Conservation (phyloP, 345 rosid species). For the Salix suchowensis region DNA sequence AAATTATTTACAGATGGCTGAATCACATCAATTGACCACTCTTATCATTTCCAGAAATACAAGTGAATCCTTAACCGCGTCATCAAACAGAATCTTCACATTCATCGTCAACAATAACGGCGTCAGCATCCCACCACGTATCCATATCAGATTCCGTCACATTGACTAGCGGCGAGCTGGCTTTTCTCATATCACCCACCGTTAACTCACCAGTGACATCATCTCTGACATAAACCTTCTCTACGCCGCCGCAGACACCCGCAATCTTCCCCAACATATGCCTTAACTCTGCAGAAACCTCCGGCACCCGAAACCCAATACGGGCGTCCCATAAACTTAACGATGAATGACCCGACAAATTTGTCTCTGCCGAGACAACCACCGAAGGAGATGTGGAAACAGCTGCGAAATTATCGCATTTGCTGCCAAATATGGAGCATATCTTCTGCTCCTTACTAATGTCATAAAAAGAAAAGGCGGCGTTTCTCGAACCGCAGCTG, state of each 20-base stretch:
- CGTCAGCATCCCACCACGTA: conserved; percentile 63
- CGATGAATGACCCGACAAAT: conserved; percentile 20
- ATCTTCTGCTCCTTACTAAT: conserved; percentile 5
- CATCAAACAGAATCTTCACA: background rate
- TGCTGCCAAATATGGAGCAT: conserved; percentile 15
- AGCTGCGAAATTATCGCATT: conserved; percentile 12
- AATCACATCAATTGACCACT: background rate
- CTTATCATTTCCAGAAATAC: background rate
- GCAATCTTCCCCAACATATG: conserved; percentile 36
- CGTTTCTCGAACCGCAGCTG: background rate
- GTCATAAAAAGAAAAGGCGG: conserved; percentile 6
- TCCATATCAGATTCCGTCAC: conserved; percentile 38
- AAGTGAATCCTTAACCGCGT: background rate
- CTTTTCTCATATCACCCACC: conserved; percentile 62
- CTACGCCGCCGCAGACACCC: conserved; percentile 15
- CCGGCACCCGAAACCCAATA: conserved; percentile 35
- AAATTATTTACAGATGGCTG: background rate
- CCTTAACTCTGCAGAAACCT: conserved; percentile 61
- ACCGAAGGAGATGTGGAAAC: conserved; percentile 35
- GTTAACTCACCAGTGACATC: conserved; percentile 22
- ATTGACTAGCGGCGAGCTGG: conserved; percentile 36
- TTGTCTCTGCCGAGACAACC: conserved; percentile 35
- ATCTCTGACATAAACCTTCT: conserved; percentile 47
- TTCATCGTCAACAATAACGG: conserved; percentile 27
- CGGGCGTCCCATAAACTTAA: conserved; percentile 68